Evolutionary conservation across 1,139 yeast genomes (phyloP), one percentile per base, ranked within the genome.

Genomic region (Ogataea hybrid): DNA sequence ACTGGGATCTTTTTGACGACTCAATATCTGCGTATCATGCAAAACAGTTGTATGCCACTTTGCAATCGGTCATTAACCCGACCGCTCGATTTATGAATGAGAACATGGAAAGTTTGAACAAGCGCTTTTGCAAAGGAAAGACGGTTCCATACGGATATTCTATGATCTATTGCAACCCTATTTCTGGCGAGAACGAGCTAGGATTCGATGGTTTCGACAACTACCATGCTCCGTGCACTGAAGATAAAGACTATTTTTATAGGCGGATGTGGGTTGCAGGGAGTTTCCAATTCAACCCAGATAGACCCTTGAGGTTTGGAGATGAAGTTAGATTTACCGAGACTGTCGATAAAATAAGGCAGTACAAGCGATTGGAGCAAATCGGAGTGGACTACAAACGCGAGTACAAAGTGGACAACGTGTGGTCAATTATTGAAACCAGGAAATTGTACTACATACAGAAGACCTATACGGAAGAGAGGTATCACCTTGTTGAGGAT

Each of bases 191-290:
- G 50, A 41, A 50, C 0, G 61, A 61, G 3, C 57, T 87, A 20
- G 81, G 84, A 0, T 36, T 56, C 2, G 97, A 90, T 61, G 97
- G 97, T 0, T 90, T 87, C 62, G 95, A 86, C 52, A 71, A 81
- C 43, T 79, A 82, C 53, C 95, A 86, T 59, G 81, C 92, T 1
- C 96, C 96, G 0, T 54, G 41, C 1, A 17, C 46, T 2, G 34
- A 49, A 1, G 49, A 39, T 0, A 32, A 23, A 7, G 59, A 58
- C 17, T 55, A 64, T 6, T 87, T 69, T 57, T 64, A 65, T 20
- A 67, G 94, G 47, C 67, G 97, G 27, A 75, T 90, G 79, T 90
- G 97, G 97, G 81, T 77, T 0, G 79, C 81, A 29, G 97, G 97
- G 1, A 61, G 70, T 20, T 63, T 87, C 22, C 63, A 62, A 5